Evolutionary conservation across 345 rosid genomes (phyloP), one percentile per base, ranked within the genome.

Genomic region (Cochlearia excelsa): DNA sequence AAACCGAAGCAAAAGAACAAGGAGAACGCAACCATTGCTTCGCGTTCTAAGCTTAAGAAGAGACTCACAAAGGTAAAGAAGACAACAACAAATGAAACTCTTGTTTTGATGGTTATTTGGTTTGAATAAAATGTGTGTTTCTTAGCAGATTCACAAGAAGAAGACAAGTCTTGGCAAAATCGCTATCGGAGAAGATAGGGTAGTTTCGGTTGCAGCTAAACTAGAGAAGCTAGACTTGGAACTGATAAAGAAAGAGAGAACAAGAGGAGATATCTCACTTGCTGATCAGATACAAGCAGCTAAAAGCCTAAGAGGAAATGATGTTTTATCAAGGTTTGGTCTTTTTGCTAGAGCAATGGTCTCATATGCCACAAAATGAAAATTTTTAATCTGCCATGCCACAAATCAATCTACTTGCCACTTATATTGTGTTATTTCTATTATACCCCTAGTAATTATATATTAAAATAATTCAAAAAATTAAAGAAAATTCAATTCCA

Each of bases 261-360:
- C 64, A 65, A 73, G 50, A 51, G 79, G 72, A 35, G 74, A 75
- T 61, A 68, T 75, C 66, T 81, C 95, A 9, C 84, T 92, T 31
- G 96, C 95, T 6, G 96, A 92, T 41, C 90, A 88, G 82, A 88
- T 91, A 66, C 80, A 26, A 66, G 90, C 84, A 0, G 92, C 95
- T 51, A 88, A 79, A 60, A 84, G 37, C 55, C 84, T 35, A 75
- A 70, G 80, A 75, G 70, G 70, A 57, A 69, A 26, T 30, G 60
- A 51, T 57, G 8, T 10, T 45, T 38, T 70, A 23, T 29, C 55
- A 7, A 64, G 65, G 39, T 30, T 55, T 51, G 65, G 61, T 46
- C 33, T 63, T 51, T 63, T 51, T 62, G 74, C 65, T 60, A 46
- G 27, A 27, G 43, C 53, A 2, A 46, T 68, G 39, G 73, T 16